These are phyloP conservation scores for Sinapis alba DNA, from an alignment of 441 rosid genomes.

Conservation along the genomic window DNA sequence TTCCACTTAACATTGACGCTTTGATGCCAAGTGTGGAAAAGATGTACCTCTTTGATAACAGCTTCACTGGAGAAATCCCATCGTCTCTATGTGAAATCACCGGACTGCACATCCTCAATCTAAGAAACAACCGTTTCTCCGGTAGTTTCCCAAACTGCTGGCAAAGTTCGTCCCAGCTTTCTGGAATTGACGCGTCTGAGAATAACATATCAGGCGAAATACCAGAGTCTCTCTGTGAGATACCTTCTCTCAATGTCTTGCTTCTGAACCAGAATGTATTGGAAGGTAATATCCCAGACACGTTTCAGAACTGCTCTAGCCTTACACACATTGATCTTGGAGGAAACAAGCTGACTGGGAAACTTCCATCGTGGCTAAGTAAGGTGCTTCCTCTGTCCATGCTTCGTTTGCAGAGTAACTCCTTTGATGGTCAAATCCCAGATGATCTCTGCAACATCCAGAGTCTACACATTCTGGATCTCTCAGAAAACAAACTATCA, in stretches of 20 bases:
- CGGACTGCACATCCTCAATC: constrained; percentile 42
- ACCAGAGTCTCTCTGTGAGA: constrained; percentile 42
- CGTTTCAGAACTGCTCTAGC: constrained; percentile 55
- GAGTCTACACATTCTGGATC: constrained; percentile 48
- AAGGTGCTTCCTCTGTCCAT: constrained; percentile 30
- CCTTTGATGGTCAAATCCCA: constrained; percentile 45
- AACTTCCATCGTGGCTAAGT: constrained; percentile 33
- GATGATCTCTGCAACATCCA: constrained; percentile 39
- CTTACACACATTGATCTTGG: constrained; percentile 47
- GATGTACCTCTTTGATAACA: constrained; percentile 47
- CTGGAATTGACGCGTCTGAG: constrained; percentile 54
- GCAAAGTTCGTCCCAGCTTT: constrained; percentile 42
- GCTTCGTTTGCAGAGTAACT: constrained; percentile 44
- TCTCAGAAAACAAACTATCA: constrained; percentile 45
- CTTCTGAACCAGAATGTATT: constrained; percentile 54
- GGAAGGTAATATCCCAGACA: constrained; percentile 53
- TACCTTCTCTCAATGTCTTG: constrained; percentile 52
- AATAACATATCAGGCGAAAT: constrained; percentile 54
- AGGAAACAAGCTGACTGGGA: constrained; percentile 40
- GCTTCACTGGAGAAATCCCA: constrained; percentile 50
- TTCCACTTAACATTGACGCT: constrained; percentile 47
- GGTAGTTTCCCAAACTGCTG: constrained; percentile 57
- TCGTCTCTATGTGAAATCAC: constrained; percentile 50
- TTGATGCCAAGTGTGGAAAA: constrained; percentile 57
- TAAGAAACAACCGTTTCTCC: constrained; percentile 51